Evolutionary conservation across 805 yeast genomes (phyloP).

Genomic region (Barnettozyma sucrosica): DNA sequence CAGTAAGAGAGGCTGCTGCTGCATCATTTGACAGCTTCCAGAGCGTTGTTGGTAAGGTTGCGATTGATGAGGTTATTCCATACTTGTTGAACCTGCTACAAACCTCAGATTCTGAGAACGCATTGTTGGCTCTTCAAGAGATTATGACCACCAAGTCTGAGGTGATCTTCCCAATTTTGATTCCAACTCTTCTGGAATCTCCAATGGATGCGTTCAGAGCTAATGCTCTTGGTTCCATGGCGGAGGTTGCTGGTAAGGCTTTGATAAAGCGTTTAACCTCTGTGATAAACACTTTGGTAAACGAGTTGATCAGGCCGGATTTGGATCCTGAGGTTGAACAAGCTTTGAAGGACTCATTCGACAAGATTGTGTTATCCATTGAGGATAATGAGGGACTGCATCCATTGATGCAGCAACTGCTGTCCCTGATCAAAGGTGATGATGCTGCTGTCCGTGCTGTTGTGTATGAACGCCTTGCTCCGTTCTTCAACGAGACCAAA

Average conservation of each 20-base stretch:
- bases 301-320: constrained; percentile 40
- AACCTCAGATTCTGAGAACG: constrained; percentile 56
- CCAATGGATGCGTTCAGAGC: constrained; percentile 85
- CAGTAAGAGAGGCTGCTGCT: constrained; percentile 89
- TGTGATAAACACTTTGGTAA: constrained; percentile 70
- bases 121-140: constrained; percentile 83
- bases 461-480: constrained; percentile 60
- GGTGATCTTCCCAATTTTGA: constrained; percentile 85
- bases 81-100: constrained; percentile 68
- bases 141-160: constrained; percentile 88
- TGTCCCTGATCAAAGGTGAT: constrained; percentile 73
- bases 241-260: constrained; percentile 85
- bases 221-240: constrained; percentile 78
- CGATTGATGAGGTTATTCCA: constrained; percentile 86
- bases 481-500: constrained; percentile 58
- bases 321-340: constrained; percentile 32
- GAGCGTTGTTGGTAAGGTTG: constrained; percentile 72
- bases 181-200: constrained; percentile 75
- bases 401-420: constrained; percentile 75
- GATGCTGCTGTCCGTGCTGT: constrained; percentile 58
- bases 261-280: constrained; percentile 65
- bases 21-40: constrained; percentile 85
- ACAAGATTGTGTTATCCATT: constrained; percentile 65
- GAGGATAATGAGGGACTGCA: constrained; percentile 76
- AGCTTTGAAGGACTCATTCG: constrained; percentile 52